Evolutionary conservation across 2,329 filamentous ascomycete species (phyloP).

Genomic region (Ophiocordyceps camponoti-rufipedis): DNA sequence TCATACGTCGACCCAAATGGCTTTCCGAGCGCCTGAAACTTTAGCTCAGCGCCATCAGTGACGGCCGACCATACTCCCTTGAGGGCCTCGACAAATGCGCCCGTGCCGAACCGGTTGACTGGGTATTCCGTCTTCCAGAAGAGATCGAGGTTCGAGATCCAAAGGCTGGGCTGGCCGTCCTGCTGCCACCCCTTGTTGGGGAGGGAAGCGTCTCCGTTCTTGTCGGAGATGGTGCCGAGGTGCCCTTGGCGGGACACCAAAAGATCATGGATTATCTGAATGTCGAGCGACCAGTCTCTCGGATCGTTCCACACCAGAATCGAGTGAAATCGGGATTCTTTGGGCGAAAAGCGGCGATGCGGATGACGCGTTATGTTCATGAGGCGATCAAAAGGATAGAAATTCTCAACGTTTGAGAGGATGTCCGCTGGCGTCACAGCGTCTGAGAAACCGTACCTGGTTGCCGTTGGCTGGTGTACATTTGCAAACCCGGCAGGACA

Average conservation of each 20-base stretch:
- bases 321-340: slow-evolving; percentile 61
- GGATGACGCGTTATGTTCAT: slow-evolving; percentile 12
- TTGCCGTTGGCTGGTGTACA: not conserved
- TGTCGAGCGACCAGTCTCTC: slow-evolving; percentile 85
- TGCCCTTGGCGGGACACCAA: slow-evolving; percentile 63
- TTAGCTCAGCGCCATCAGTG: slow-evolving; percentile 43
- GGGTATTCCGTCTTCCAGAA: slow-evolving; percentile 78
- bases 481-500: not conserved
- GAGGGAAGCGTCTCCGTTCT: slow-evolving; percentile 46
- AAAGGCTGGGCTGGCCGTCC: slow-evolving; percentile 63
- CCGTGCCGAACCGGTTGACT: slow-evolving; percentile 75
- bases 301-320: slow-evolving; percentile 93
- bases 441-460: slow-evolving; percentile 52
- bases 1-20: slow-evolving; percentile 60
- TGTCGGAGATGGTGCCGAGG: slow-evolving; percentile 58
- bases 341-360: slow-evolving; percentile 10
- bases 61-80: slow-evolving; percentile 61
- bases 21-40: slow-evolving; percentile 63
- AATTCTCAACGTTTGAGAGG: slow-evolving; percentile 48
- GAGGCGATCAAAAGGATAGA: slow-evolving; percentile 61
- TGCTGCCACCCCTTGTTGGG: slow-evolving; percentile 65
- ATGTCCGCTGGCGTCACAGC: slow-evolving; percentile 81
- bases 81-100: slow-evolving; percentile 70
- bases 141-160: slow-evolving; percentile 81
- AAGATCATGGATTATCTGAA: slow-evolving; percentile 67